Evolutionary conservation across 768 basidiomycete genomes (phyloP), one percentile per base, ranked within the genome.

Genomic region (Crassisporium funariophilum): DNA sequence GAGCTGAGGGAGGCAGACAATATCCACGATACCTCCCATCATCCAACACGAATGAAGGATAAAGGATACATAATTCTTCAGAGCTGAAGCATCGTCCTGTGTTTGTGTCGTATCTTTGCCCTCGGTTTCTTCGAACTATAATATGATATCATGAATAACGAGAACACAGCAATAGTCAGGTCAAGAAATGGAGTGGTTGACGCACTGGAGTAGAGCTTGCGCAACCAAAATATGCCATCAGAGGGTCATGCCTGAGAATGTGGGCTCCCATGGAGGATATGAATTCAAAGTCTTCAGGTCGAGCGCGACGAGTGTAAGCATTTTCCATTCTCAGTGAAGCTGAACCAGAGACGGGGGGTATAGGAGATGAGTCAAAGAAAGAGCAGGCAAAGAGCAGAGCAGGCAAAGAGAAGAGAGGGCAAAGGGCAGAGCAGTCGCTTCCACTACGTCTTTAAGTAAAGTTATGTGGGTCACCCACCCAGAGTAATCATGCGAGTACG

Each of bases 211-310:
- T 39, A n/a, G n/a, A n/a, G n/a, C n/a, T n/a, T 7, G 49, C 45
- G 36, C 49, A 50, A 27, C 49, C 49, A 41, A 50, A 44, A 25
- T 44, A 50, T 4, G 42, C 20, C 22, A 45, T 12, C 4, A 50
- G 2, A 22, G 49, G 49, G 21, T 50, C 49, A 2, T 45, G 33
- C 11, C n/a, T 27, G 25, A 50, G n/a, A 12, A 42, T 39, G 21
- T n/a, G 20, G 4, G 27, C 43, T 3, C 49, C 49, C 7, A 33
- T 20, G 13, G 39, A 25, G 19, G 17, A 37, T 5, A 50, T 50
- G 27, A 29, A 43, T 19, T 37, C 27, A 22, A 50, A 50, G 25
- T 50, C 49, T 22, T 38, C 12, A 7, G 36, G 37, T 8, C 23
- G 11, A 15, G 49, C 49, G 12, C 42, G 15, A n/a, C 49, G 42